These are phyloP conservation scores for Coemansia pectinata DNA, from an alignment of 192 early-diverging fungal species.

Conservation along the genomic window DNA sequence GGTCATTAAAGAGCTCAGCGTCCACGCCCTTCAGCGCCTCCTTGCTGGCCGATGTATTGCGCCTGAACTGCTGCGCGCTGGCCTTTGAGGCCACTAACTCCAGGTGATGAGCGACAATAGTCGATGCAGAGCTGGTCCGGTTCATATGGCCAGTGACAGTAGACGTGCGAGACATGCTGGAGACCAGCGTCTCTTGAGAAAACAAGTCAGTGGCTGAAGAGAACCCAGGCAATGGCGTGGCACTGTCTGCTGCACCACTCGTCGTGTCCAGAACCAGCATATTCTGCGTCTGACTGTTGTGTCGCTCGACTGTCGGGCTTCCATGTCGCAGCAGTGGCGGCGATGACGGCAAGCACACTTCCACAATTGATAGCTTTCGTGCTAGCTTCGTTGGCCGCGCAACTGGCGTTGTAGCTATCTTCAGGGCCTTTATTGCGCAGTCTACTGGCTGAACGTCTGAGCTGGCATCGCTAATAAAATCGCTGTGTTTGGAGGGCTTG, in stretches of 20 bases:
- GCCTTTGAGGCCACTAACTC: neutral
- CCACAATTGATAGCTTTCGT: neutral
- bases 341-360: conserved; percentile 29
- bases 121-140: conserved; percentile 8
- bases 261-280: neutral
- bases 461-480: neutral
- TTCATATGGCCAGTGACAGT: neutral
- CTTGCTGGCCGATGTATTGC: neutral
- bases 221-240: neutral
- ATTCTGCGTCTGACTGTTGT: neutral
- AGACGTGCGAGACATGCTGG: neutral
- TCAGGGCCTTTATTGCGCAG: neutral
- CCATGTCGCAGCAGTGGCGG: conserved; percentile 31
- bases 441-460: neutral
- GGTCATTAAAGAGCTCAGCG: conserved; percentile 35
- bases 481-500: neutral
- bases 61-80: neutral
- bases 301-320: conserved; percentile 40
- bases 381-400: neutral
- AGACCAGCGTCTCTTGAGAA: conserved; percentile 3
- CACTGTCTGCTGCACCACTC: neutral
- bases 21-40: conserved; percentile 1
- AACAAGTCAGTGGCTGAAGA: neutral
- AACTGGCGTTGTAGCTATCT: neutral
- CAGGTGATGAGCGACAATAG: neutral